Conservation (phyloP, 129 eudicot species). For the Artemisia argyi region DNA sequence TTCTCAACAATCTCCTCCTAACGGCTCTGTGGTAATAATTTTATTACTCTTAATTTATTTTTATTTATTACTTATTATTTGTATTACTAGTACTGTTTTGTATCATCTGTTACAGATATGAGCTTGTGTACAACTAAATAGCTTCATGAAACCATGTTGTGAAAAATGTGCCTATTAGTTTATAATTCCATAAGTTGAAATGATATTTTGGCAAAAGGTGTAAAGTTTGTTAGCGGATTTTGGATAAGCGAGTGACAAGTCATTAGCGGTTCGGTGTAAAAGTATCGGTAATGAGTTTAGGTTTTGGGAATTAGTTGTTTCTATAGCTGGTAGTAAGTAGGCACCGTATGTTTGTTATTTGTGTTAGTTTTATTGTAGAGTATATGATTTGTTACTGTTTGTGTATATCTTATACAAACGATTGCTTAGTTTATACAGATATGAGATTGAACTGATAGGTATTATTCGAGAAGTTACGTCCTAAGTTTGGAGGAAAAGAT, state of each 20-base stretch:
- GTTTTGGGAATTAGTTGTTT: too few relatives aligned
- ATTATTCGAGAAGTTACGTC: neutral
- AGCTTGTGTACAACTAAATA: too few relatives aligned
- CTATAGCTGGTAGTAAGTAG: too few relatives aligned
- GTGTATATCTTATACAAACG: too few relatives aligned
- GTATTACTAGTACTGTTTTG: too few relatives aligned
- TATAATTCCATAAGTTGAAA: neutral
- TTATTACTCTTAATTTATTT: neutral
- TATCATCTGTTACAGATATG: neutral
- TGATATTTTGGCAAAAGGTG: neutral
- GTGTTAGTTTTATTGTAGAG: neutral
- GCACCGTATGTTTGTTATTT: neutral
- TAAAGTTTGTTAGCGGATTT: neutral
- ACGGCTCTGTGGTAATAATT: conserved; percentile 58
- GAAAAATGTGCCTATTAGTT: too few relatives aligned
- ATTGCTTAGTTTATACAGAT: neutral
- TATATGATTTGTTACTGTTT: neutral
- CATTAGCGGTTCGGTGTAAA: too few relatives aligned
- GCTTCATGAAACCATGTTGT: too few relatives aligned
- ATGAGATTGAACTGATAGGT: too few relatives aligned
- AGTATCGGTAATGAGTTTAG: too few relatives aligned
- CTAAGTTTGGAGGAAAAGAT: neutral
- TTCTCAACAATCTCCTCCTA: conserved; percentile 50
- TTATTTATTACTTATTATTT: neutral
- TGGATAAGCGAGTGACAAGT: neutral